These are phyloP conservation scores for Bothriochloa decipiens DNA, from an alignment of 176 grass and related monocot species.

Conservation along the genomic window DNA sequence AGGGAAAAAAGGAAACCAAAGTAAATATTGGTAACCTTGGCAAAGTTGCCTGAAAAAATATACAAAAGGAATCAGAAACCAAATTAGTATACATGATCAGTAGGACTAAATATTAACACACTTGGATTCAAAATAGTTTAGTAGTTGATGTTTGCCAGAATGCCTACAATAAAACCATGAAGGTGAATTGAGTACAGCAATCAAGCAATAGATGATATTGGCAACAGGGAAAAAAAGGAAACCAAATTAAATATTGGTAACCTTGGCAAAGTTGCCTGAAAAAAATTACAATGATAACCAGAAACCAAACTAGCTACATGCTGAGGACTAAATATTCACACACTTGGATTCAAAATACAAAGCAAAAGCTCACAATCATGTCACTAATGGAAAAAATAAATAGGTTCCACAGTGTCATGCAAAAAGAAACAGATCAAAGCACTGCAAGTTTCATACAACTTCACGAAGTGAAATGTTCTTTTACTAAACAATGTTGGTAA, in stretches of 20 bases:
- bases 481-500: slow-evolving; percentile 18
- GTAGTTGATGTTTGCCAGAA: slow-evolving; percentile 32
- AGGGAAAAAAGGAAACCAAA: slow-evolving; percentile 85
- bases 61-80: neutral
- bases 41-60: slow-evolving; percentile 53
- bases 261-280: slow-evolving; percentile 71
- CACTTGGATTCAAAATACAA: neutral
- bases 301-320: neutral
- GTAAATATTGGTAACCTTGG: slow-evolving; percentile 58
- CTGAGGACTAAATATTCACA: neutral
- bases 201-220: slow-evolving; percentile 39
- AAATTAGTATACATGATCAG: neutral
- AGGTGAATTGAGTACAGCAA: slow-evolving; percentile 32
- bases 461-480: neutral
- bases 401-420: neutral
- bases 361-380: neutral
- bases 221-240: slow-evolving; percentile 90
- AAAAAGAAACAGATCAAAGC: neutral
- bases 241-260: slow-evolving; percentile 54
- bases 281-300: neutral
- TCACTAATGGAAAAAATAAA: neutral
- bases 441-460: neutral
- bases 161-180: slow-evolving; percentile 26
- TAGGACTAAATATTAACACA: neutral
- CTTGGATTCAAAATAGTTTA: neutral